These are phyloP conservation scores for Penicillium turbatum DNA, from an alignment of 495 filamentous ascomycete species.

Conservation along the genomic window DNA sequence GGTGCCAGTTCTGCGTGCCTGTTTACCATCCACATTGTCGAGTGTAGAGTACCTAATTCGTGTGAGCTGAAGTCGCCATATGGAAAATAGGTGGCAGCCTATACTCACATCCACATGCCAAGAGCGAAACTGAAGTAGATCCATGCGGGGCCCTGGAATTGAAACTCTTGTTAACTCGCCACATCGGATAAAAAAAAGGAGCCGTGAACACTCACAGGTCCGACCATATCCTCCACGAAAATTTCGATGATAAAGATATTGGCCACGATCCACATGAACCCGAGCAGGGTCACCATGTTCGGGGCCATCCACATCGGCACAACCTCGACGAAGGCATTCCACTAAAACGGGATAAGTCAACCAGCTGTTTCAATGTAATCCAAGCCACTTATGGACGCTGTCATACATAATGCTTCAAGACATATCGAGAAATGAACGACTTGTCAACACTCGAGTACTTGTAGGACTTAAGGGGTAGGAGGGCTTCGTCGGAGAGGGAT, in stretches of 20 bases:
- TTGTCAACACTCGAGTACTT: slow-evolving; percentile 97
- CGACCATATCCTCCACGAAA: slow-evolving; percentile 85
- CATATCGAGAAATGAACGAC: slow-evolving; percentile 88
- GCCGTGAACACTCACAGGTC: slow-evolving; percentile 61
- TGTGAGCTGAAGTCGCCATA: background rate
- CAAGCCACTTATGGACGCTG: background rate
- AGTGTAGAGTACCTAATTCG: slow-evolving; percentile 76
- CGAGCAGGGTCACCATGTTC: slow-evolving; percentile 94
- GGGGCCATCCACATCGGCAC: slow-evolving; percentile 94
- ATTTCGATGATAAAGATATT: slow-evolving; percentile 79
- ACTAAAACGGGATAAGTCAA: slow-evolving; percentile 50
- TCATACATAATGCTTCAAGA: slow-evolving; percentile 90
- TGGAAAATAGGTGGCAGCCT: background rate
- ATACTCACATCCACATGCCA: slow-evolving; percentile 79
- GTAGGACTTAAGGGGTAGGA: slow-evolving; percentile 86
- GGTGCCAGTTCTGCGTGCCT: slow-evolving; percentile 89
- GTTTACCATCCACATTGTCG: slow-evolving; percentile 98
- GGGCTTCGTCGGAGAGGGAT: slow-evolving; percentile 63
- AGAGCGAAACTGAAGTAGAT: slow-evolving; percentile 92
- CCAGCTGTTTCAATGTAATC: background rate
- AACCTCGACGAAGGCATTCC: slow-evolving; percentile 93
- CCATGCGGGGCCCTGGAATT: slow-evolving; percentile 74
- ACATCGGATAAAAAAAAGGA: background rate
- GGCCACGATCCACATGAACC: slow-evolving; percentile 87
- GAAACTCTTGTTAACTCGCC: slow-evolving; percentile 23